phyloP scores from a whole-genome alignment of 2,329 filamentous ascomycete genomes.

The Colletotrichum spaethianum region DNA sequence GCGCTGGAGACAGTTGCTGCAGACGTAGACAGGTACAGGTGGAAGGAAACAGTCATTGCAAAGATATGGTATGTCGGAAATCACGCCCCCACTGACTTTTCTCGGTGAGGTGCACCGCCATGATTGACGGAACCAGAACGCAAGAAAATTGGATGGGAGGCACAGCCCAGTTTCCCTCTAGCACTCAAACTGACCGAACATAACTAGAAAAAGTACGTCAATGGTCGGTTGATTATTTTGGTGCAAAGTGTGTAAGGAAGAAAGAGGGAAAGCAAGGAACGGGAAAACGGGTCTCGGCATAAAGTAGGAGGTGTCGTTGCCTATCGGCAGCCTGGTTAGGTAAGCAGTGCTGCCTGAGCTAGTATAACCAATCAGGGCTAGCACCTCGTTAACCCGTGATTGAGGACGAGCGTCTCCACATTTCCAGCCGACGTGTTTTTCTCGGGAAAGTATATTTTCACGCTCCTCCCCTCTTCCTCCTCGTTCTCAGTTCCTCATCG shows the following conservation, averaged over 20 bases:
- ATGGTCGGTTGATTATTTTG: constrained; percentile 73
- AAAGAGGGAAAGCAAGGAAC: constrained; percentile 44
- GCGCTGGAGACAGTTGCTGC: not conserved
- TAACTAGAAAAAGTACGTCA: constrained; percentile 60
- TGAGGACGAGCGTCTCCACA: constrained; percentile 1
- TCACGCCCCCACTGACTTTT: constrained; percentile 28
- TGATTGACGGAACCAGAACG: constrained; percentile 42
- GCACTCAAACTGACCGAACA: constrained; percentile 74
- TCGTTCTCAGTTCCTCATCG: not conserved
- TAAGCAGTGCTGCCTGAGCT: constrained; percentile 10
- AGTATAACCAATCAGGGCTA: constrained; percentile 21
- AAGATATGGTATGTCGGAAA: constrained; percentile 30
- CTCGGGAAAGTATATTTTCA: constrained; percentile 19
- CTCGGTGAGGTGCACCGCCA: constrained; percentile 31
- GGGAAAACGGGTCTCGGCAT: constrained; percentile 16
- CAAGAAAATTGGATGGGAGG: constrained; percentile 44
- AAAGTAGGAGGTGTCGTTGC: constrained; percentile 29
- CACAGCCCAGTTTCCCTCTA: constrained; percentile 59
- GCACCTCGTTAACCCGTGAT: constrained; percentile 19
- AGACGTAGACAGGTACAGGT: not conserved
- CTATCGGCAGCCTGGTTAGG: constrained; percentile 4
- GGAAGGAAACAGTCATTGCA: not conserved
- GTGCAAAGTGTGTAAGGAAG: constrained; percentile 65
- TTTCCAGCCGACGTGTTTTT: constrained; percentile 24
- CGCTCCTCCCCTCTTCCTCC: not conserved